Conservation (phyloP, 805 yeast species). For the Pichia cephalocereana region DNA sequence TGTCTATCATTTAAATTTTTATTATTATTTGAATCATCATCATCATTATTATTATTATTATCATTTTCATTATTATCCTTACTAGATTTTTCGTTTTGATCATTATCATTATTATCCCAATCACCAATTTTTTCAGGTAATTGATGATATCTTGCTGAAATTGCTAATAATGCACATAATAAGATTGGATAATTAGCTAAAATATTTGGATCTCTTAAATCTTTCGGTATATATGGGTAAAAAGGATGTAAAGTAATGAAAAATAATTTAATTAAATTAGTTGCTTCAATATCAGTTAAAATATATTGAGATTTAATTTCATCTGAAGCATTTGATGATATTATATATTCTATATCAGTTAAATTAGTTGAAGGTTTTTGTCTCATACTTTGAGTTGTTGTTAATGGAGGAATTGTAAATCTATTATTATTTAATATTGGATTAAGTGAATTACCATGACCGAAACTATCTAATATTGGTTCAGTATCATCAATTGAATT, state of each 20-base stretch:
- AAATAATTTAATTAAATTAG: constrained; percentile 46
- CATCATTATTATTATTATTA: constrained; percentile 19
- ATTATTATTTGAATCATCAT: constrained; percentile 12
- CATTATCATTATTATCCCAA: constrained; percentile 6
- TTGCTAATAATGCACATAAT: constrained; percentile 70
- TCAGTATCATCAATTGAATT: constrained; percentile 6
- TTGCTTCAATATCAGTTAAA: constrained; percentile 56
- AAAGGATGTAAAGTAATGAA: constrained; percentile 79
- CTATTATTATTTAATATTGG: constrained; percentile 22
- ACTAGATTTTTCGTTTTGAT: not conserved
- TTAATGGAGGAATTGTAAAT: constrained; percentile 35
- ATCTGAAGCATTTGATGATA: constrained; percentile 21
- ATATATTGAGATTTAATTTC: constrained; percentile 21
- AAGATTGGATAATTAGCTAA: constrained; percentile 75
- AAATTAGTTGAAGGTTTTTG: constrained; percentile 40
- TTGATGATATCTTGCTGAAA: constrained; percentile 69
- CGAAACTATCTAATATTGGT: constrained; percentile 19
- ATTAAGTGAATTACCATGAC: constrained; percentile 19
- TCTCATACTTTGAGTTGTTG: constrained; percentile 31
- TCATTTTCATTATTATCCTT: constrained; percentile 14
- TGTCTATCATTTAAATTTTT: constrained; percentile 22
- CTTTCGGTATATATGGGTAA: constrained; percentile 78
- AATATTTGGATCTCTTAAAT: constrained; percentile 54
- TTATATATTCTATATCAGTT: constrained; percentile 58
- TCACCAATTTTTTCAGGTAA: constrained; percentile 31